Base-by-base conservation (phyloP, 1,284 basidiomycete species). In the Mycena sp. region DNA sequence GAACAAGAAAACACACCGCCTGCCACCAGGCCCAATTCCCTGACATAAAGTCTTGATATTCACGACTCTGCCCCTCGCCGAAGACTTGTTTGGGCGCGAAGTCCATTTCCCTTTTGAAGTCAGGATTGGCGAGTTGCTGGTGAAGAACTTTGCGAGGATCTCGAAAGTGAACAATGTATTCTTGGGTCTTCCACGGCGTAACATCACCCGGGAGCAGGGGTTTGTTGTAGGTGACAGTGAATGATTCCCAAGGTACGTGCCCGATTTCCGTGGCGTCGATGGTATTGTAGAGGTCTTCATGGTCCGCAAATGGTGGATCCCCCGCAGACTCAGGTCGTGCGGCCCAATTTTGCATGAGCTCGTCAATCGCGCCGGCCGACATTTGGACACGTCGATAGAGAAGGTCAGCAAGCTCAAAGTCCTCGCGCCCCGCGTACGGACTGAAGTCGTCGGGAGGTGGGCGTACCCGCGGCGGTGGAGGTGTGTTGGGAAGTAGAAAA, bases 121-220 rank as follows among this genome's bases (percentile, higher is more conserved):
- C 69, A 0, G 69, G 65, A 23, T 80, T 79, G 1, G 41, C 48
- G 1, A 81, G 66, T 48, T 75, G 72, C 2, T 69, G 56, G 1
- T 70, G 56, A 1, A 77, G 37, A 9, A 79, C 62, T 0, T 52
- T 7, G 0, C 57, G 67, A 2, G 76, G 73, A 63, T 81, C 70
- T 0, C 74, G 70, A 63, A 63, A 79, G 70, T 73, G 80, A 0
- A 83, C 71, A 4, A 77, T 69, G 63, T 79, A 80, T 1, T 67
- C 49, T 10, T 67, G 55, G 0, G 28, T 46, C 74, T 74, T 80
- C 81, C 81, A 83, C 5, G 57, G 57, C 1, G 46, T 46, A 1
- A 3, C 19, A 10, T 58, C 57, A 19, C 29, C 37, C 11, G 32
- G 26, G 4, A 14, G 10, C n/a, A 58, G 6, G 5, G 46, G 46